Percentiles rank a stretch among this genome's conserved stretches.
Conservation (phyloP, 208 protist genomes). For the Blastocrithidia nonstop region DNA sequence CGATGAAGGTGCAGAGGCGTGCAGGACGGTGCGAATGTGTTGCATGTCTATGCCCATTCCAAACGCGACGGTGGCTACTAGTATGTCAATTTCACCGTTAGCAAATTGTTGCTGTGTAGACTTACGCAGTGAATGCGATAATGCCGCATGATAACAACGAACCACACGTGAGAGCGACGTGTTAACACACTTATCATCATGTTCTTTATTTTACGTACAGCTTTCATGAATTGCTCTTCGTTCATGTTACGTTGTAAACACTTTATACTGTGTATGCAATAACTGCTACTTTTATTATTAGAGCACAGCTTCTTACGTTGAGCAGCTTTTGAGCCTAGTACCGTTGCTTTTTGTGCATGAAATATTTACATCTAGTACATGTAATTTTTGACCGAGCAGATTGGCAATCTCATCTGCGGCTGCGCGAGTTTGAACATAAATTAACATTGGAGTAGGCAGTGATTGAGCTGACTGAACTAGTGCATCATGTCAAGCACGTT, state of each 20-base stretch:
- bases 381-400: too few relatives aligned
- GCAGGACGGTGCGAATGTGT: constrained; percentile 94
- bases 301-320: too few relatives aligned
- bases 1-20: constrained; percentile 88
- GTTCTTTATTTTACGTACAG: background rate
- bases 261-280: too few relatives aligned
- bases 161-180: constrained; percentile 14
- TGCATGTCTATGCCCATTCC: constrained; percentile 97
- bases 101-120: constrained; percentile 82
- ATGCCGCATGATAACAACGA: constrained; percentile 65
- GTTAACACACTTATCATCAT: background rate
- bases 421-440: constrained; percentile 71
- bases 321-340: too few relatives aligned
- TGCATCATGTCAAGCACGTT: constrained; percentile 30
- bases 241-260: background rate
- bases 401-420: constrained; percentile 62
- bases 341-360: too few relatives aligned
- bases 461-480: constrained; percentile 37
- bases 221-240: background rate
- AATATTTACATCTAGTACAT: too few relatives aligned
- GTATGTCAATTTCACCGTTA: constrained; percentile 68
- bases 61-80: constrained; percentile 95
- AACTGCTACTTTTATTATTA: too few relatives aligned
- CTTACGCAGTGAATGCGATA: constrained; percentile 23
- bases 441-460: constrained; percentile 72